Base-by-base conservation (phyloP, 2,329 filamentous ascomycete species). In the Aspergillus udagawae region DNA sequence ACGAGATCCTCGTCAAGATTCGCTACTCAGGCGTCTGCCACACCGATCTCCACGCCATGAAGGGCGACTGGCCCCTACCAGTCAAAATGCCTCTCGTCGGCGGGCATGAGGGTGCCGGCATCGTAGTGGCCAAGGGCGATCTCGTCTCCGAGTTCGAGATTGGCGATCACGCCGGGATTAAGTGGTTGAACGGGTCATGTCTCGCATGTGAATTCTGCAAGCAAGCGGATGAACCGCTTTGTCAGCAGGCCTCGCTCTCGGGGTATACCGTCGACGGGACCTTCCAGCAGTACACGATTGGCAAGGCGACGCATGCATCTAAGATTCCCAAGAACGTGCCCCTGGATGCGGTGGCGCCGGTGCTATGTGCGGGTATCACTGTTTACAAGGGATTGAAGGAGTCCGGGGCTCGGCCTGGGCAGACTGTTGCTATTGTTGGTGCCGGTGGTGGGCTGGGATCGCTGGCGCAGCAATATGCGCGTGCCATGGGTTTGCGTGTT, bases 381-480 rank as follows among this genome's bases (percentile, higher is more conserved):
- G 62, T 63, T 7, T 67, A 64, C 51, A 63, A 60, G n/a, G 60
- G 62, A 17, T 51, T 65, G 20, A 62, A 61, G 42, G 55, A 54
- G 9, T 70, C 78, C 1, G 75, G 68, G 2, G 65, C 82, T 27
- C 62, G 60, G 25, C 51, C 62, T 20, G 70, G 70, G 4, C 63
- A 70, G 51, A 66, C 63, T 54, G 53, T 73, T 25, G 69, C 60
- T 2, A 58, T 74, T 17, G 54, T 69, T 5, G 71, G 71, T 1
- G 66, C 69, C 1, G 71, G 70, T 29, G 70, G 71, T 75, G 90
- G 91, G 68, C 83, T 96, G 53, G 91, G 91, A 29, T 86, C 83
- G 54, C 79, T 95, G 63, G 91, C 90, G 21, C 82, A 89, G 64
- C 92, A 96, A 78, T 96, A 95, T 77, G 91, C 90, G 53, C 89